Conservation (phyloP, 2,329 filamentous ascomycete species). For the Xylaria sp. region DNA sequence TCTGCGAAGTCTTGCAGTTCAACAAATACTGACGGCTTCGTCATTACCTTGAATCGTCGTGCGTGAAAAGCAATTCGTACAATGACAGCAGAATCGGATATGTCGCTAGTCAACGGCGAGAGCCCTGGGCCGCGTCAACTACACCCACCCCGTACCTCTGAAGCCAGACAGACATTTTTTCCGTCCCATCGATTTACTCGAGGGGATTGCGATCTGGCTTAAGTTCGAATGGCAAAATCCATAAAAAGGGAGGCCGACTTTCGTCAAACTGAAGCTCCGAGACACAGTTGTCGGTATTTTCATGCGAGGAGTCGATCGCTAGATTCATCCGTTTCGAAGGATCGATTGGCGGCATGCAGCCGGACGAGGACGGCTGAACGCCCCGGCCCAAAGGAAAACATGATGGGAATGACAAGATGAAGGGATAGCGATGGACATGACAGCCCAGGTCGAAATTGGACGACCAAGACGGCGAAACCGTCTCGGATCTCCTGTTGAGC, state of each 20-base stretch:
- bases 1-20: background rate
- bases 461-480: conserved; percentile 53
- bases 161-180: background rate
- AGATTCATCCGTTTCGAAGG: background rate
- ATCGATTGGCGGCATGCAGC: conserved; percentile 4
- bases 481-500: conserved; percentile 72
- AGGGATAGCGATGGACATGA: conserved; percentile 30
- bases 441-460: conserved; percentile 62
- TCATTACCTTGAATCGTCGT: background rate
- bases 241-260: background rate
- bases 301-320: background rate
- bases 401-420: conserved; percentile 16
- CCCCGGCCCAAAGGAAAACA: conserved; percentile 1
- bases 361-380: background rate
- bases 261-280: background rate
- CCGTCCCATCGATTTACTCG: background rate
- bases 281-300: background rate
- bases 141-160: background rate
- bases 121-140: background rate
- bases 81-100: background rate
- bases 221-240: background rate
- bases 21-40: background rate
- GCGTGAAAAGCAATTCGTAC: background rate
- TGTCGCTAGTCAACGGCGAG: background rate
- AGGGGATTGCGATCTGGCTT: background rate